Evolutionary conservation across 257 asterid genomes (phyloP).

Genomic region (Solanum peruvianum): DNA sequence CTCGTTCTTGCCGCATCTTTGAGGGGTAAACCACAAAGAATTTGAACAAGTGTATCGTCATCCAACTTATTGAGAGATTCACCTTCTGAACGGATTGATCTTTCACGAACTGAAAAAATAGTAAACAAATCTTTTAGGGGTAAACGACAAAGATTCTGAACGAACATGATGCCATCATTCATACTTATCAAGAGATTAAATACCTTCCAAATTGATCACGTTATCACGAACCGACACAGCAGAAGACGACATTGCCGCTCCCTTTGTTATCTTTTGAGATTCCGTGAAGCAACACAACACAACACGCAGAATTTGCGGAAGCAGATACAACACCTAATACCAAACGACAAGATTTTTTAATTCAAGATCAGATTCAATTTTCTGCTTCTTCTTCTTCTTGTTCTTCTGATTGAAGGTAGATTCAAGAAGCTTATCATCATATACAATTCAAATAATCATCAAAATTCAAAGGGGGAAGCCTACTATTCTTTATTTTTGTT

Average conservation of each 20-base stretch:
- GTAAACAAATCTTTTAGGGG: neutral
- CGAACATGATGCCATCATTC: neutral
- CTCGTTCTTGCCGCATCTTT: neutral
- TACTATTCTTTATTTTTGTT: neutral
- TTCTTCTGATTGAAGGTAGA: neutral
- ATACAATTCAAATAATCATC: neutral
- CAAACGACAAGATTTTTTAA: neutral
- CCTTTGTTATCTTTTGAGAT: neutral
- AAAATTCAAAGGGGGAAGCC: neutral
- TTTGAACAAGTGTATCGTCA: neutral
- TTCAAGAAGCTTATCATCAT: neutral
- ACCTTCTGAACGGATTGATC: neutral
- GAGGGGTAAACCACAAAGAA: neutral
- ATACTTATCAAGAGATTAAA: neutral
- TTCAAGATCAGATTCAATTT: neutral
- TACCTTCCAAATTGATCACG: neutral
- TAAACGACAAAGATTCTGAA: neutral
- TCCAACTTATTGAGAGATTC: neutral
- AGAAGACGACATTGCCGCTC: neutral
- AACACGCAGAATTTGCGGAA: neutral
- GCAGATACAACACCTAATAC: neutral
- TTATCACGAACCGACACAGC: neutral
- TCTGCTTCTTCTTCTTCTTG: too few species aligned
- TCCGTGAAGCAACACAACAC: neutral
- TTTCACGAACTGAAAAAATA: neutral